phyloP scores from a whole-genome alignment of 1,284 basidiomycete genomes.

The Fomitiporia mediterranea region DNA sequence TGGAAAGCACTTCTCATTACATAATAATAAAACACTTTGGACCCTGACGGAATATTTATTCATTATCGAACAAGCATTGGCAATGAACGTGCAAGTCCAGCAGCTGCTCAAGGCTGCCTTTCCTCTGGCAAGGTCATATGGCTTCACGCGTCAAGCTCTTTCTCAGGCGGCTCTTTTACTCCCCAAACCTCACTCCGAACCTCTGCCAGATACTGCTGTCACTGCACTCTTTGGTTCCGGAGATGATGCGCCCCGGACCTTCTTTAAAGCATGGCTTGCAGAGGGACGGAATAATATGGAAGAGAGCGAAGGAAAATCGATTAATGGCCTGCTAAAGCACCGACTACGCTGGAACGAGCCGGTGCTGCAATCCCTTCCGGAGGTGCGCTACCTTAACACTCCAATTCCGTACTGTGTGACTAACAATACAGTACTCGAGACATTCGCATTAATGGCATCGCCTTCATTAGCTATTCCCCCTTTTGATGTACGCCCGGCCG shows the following conservation, averaged over 20 bases:
- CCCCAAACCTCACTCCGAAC: constrained; percentile 46
- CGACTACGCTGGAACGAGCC: constrained; percentile 61
- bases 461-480: constrained; percentile 42
- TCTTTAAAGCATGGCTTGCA: constrained; percentile 69
- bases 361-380: constrained; percentile 56
- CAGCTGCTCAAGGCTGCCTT: constrained; percentile 53
- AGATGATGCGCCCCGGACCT: constrained; percentile 52
- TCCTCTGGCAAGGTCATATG: constrained; percentile 56
- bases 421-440: constrained; percentile 35
- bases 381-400: constrained; percentile 48
- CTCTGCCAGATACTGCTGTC: constrained; percentile 65
- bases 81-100: background rate
- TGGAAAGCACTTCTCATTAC: constrained; percentile 5
- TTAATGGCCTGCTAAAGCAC: constrained; percentile 46
- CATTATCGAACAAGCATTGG: too few species aligned
- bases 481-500: constrained; percentile 52
- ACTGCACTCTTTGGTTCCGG: constrained; percentile 70
- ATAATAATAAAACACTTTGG: too few species aligned
- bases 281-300: constrained; percentile 56
- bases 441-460: constrained; percentile 57
- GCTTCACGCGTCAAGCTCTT: constrained; percentile 69
- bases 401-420: background rate
- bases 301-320: constrained; percentile 25
- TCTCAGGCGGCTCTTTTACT: constrained; percentile 56
- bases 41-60: too few species aligned